Evolutionary conservation across 768 basidiomycete species (phyloP).

Genomic region (Russula lepida): DNA sequence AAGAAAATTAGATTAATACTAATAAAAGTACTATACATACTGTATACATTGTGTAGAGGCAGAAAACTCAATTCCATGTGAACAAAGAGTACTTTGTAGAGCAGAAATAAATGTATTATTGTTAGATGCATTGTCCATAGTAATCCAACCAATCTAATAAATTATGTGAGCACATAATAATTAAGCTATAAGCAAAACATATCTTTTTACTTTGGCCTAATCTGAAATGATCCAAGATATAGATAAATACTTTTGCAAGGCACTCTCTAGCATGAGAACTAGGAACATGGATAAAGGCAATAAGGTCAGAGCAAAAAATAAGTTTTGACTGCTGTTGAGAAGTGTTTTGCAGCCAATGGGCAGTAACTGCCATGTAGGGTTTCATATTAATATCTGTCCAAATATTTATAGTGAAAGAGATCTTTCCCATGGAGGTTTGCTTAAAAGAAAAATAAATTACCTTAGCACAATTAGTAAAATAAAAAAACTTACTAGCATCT

Average conservation of each 20-base stretch:
- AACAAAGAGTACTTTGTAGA: not conserved
- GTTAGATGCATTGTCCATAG: no score
- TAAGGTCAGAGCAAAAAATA: not conserved
- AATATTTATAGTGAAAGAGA: not conserved
- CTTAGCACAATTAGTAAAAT: not conserved
- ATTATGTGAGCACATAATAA: not conserved
- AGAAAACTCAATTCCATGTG: not conserved
- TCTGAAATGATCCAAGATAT: not conserved
- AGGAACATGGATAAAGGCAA: not conserved
- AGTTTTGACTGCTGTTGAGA: not conserved
- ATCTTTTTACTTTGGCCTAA: not conserved
- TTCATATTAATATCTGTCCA: not conserved
- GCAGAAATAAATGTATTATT: no score
- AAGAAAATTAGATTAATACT: not conserved
- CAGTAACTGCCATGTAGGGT: not conserved
- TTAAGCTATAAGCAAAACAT: not conserved
- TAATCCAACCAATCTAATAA: not conserved
- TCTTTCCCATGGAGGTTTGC: no score
- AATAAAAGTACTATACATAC: not conserved
- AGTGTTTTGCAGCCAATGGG: not conserved
- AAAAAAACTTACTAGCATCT: not conserved
- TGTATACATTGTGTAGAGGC: not conserved
- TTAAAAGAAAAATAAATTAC: not conserved
- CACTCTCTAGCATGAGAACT: not conserved
- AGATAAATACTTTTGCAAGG: not conserved